Percentiles rank a stretch among this genome's conserved stretches.
Evolutionary conservation across 345 rosid genomes (phyloP).

Genomic region (Alliaria petiolata): DNA sequence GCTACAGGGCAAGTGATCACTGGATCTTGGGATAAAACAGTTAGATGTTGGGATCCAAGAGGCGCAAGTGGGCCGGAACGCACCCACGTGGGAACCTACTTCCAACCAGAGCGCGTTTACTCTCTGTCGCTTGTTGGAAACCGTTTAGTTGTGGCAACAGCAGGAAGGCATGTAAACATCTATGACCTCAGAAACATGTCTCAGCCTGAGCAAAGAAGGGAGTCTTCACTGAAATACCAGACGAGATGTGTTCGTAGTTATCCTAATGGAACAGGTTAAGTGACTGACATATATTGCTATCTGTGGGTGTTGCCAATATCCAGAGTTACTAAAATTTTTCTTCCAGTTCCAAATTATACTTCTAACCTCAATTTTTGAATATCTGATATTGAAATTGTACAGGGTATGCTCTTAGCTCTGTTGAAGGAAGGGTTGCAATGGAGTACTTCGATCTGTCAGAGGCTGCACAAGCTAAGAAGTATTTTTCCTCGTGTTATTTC

Average conservation of each 20-base stretch:
- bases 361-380: background rate
- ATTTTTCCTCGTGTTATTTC: conserved; percentile 11
- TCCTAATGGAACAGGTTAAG: conserved; percentile 93
- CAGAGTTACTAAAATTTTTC: no score
- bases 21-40: conserved; percentile 97
- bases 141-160: conserved; percentile 93
- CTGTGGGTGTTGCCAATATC: background rate
- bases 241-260: conserved; percentile 95
- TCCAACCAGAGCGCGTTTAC: conserved; percentile 96
- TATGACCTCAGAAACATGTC: conserved; percentile 96
- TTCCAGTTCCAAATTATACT: background rate
- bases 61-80: conserved; percentile 97
- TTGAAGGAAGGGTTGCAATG: conserved; percentile 99
- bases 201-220: conserved; percentile 97
- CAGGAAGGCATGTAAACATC: conserved; percentile 95
- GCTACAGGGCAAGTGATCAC: conserved; percentile 87
- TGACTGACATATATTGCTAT: background rate
- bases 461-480: conserved; percentile 97
- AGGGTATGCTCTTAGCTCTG: conserved; percentile 99
- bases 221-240: conserved; percentile 94
- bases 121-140: conserved; percentile 92
- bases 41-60: conserved; percentile 99
- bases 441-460: conserved; percentile 96
- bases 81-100: conserved; percentile 87
- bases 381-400: conserved; percentile 29